Conservation (phyloP, 2,329 filamentous ascomycete genomes). For the Fusarium incarnatum region DNA sequence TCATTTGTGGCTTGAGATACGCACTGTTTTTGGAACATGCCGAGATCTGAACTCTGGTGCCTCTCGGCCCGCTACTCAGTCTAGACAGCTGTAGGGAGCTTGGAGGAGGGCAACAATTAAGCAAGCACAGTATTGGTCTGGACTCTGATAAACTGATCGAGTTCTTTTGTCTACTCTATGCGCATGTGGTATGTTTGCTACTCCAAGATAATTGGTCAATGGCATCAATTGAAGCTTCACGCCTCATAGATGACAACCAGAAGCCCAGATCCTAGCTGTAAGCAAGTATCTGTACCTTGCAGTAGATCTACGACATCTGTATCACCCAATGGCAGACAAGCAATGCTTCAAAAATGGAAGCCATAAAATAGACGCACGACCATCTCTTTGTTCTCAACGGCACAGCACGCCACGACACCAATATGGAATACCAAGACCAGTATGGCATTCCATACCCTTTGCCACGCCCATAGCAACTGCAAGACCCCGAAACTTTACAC, state of each 20-base stretch:
- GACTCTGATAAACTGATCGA: background rate
- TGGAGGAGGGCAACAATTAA: background rate
- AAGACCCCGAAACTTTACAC: background rate
- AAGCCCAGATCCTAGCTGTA: background rate
- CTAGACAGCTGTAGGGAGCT: background rate
- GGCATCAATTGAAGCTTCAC: background rate
- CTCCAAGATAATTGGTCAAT: background rate
- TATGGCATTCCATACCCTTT: constrained; percentile 21
- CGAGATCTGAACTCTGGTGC: background rate
- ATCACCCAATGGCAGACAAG: background rate
- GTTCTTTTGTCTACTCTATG: background rate
- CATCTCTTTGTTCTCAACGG: constrained; percentile 9
- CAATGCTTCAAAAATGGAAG: background rate
- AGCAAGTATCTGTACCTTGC: constrained; percentile 4
- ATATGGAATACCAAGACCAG: background rate
- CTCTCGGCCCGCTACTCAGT: background rate
- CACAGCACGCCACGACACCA: constrained; percentile 4
- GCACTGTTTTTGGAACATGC: background rate
- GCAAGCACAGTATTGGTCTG: background rate
- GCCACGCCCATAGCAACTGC: constrained; percentile 18
- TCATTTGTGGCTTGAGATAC: constrained; percentile 7
- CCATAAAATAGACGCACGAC: background rate
- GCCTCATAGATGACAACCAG: constrained; percentile 1
- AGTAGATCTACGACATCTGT: constrained; percentile 12
- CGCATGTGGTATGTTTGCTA: background rate